Evolutionary conservation across 768 basidiomycete species (phyloP), one percentile per base, ranked within the genome.

Genomic region (Rhodotorula sphaerocarpa): DNA sequence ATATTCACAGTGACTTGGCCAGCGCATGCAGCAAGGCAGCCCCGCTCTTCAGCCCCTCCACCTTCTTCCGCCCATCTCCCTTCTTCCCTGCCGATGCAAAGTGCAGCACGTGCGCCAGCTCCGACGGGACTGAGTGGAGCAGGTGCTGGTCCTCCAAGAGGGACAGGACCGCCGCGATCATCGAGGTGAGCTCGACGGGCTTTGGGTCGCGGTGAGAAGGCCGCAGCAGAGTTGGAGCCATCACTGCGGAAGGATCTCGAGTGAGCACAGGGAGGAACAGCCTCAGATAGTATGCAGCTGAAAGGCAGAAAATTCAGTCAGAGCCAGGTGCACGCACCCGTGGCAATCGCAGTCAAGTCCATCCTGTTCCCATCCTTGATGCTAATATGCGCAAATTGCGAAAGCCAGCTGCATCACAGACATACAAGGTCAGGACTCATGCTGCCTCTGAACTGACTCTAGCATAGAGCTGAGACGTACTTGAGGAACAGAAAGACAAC

Each of bases 111-210:
- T 58, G 42, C 0, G 65, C 65, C 31, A 66, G 46, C 36, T 66
- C 65, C 41, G 46, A 28, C 4, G 65, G 65, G 34, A 66, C 61
- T 28, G 61, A 45, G 41, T 67, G 66, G 18, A 63, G 34, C 30
- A 63, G 36, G 33, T 61, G 59, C 42, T 67, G 61, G 36, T 63
- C 66, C 42, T 67, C 66, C 28, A 67, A 47, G 45, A 67, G 52
- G 20, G 50, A 46, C 10, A 67, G 28, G 9, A 63, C 51, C 2
- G 59, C 59, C 0, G 66, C 55, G n/a, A 67, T 58, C 61, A 63
- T 63, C 12, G 51, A 23, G 23, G 46, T 51, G 21, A 58, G 12
- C 33, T 67, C 61, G 31, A 18, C n/a, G 2, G 55, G 61, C 30
- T 57, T 33, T 5, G 66, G 42, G 25, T 48, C 42, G 41, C 66